These are phyloP conservation scores for Astrothelium macrocarpum DNA, from an alignment of 495 filamentous ascomycete species.

Conservation along the genomic window DNA sequence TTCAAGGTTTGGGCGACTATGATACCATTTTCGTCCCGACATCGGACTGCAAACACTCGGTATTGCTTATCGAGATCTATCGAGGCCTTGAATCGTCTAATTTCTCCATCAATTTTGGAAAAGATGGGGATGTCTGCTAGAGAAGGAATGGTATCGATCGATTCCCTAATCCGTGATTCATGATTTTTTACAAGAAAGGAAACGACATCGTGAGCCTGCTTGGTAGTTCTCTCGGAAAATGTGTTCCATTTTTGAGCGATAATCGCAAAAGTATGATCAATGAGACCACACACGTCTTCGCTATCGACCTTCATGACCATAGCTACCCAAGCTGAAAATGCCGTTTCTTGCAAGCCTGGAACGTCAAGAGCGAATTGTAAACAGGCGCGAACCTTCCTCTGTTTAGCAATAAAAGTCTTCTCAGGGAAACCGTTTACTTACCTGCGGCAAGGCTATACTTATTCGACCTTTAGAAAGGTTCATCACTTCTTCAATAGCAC, in stretches of 20 bases:
- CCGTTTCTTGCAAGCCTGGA: conserved; percentile 59
- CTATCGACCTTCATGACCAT: conserved; percentile 64
- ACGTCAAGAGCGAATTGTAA: conserved; percentile 72
- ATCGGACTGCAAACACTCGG: conserved; percentile 57
- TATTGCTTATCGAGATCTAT: conserved; percentile 55
- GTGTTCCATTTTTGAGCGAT: conserved; percentile 68
- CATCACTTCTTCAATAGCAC: conserved; percentile 83
- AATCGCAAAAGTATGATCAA: conserved; percentile 83
- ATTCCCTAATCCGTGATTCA: conserved; percentile 46
- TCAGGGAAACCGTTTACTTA: conserved; percentile 28
- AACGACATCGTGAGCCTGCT: conserved; percentile 51
- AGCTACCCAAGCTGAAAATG: conserved; percentile 73
- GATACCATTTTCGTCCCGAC: conserved; percentile 69
- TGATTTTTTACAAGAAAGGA: conserved; percentile 55
- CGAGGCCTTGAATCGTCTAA: conserved; percentile 52
- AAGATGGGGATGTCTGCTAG: conserved; percentile 62
- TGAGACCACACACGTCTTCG: conserved; percentile 63
- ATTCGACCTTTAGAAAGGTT: conserved; percentile 57
- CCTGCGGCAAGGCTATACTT: conserved; percentile 76
- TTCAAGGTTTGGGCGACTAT: conserved; percentile 70
- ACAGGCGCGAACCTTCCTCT: conserved; percentile 66
- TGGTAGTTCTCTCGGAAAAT: conserved; percentile 51
- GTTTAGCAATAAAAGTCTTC: conserved; percentile 4
- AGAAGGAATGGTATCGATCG: conserved; percentile 65
- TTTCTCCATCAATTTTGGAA: conserved; percentile 49